Percentiles rank a stretch among this genome's conserved stretches.
phyloP scores from a whole-genome alignment of 306 rosid genomes.

The Fagus crenata region DNA sequence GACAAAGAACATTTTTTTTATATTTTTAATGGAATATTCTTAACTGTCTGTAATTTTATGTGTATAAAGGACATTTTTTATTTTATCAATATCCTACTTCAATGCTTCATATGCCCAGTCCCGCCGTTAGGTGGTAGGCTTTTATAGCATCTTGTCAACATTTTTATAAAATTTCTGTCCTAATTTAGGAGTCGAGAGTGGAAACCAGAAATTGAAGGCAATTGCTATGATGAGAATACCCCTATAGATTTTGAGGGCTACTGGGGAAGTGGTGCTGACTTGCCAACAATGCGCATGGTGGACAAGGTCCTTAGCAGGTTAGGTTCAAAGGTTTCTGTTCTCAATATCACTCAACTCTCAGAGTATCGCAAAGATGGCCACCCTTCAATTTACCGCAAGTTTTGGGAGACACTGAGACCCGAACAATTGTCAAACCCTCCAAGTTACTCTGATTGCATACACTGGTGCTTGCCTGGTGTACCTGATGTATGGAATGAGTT shows the following conservation, averaged over 20 bases:
- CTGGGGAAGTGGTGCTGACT: constrained; percentile 98
- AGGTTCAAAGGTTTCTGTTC: constrained; percentile 65
- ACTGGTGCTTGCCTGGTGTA: constrained; percentile 97
- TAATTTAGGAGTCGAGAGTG: constrained; percentile 86
- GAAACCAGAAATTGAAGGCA: constrained; percentile 68
- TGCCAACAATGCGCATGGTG: constrained; percentile 68
- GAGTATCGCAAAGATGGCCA: constrained; percentile 95
- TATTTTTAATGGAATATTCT: not conserved
- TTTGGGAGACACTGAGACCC: constrained; percentile 77
- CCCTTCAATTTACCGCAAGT: constrained; percentile 87
- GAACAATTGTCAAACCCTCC: constrained; percentile 77
- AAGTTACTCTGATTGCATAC: constrained; percentile 92
- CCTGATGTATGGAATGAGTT: constrained; percentile 97
- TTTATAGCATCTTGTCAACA: not conserved
- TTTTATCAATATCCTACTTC: not conserved
- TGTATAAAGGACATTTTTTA: not conserved
- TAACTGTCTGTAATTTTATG: not conserved
- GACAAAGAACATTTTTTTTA: not conserved
- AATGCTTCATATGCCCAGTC: not conserved
- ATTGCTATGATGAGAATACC: constrained; percentile 67
- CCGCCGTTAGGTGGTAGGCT: too few species aligned
- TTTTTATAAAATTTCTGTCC: constrained; percentile 6
- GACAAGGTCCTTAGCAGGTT: constrained; percentile 60
- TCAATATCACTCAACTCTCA: constrained; percentile 87
- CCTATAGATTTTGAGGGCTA: constrained; percentile 68